Conservation (phyloP, 306 rosid species). For the Acmispon strigosus region DNA sequence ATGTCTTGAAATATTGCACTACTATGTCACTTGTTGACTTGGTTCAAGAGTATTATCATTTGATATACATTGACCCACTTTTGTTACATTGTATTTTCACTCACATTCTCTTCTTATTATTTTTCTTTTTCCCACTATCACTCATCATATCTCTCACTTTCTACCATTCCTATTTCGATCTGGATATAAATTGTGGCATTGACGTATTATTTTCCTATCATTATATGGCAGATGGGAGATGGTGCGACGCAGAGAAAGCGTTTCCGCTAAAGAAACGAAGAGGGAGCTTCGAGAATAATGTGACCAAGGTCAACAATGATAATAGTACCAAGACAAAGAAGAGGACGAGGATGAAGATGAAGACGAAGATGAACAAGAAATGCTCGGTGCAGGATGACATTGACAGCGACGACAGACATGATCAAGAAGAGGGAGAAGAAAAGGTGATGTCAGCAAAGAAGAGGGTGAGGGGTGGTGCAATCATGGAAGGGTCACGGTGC, state of each 20-base stretch:
- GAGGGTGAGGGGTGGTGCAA: constrained; percentile 37
- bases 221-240: constrained; percentile 20
- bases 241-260: constrained; percentile 57
- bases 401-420: neutral
- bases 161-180: too few species aligned
- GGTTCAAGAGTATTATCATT: too few species aligned
- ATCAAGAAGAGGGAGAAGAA: neutral
- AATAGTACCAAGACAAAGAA: neutral
- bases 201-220: too few species aligned
- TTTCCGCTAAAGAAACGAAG: constrained; percentile 65
- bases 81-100: too few species aligned
- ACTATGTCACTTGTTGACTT: neutral
- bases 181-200: too few species aligned
- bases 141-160: too few species aligned
- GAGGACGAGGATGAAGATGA: constrained; percentile 22
- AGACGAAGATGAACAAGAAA: constrained; percentile 42
- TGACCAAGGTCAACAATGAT: neutral
- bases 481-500: constrained; percentile 97
- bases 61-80: too few species aligned
- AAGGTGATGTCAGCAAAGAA: constrained; percentile 1
- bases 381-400: constrained; percentile 9
- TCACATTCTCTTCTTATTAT: too few species aligned
- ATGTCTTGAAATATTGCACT: neutral
- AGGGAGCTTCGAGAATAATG: constrained; percentile 25
- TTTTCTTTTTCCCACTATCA: too few species aligned